Evolutionary conservation across 441 rosid genomes (phyloP), one percentile per base, ranked within the genome.

Genomic region (Gossypium davidsonii): DNA sequence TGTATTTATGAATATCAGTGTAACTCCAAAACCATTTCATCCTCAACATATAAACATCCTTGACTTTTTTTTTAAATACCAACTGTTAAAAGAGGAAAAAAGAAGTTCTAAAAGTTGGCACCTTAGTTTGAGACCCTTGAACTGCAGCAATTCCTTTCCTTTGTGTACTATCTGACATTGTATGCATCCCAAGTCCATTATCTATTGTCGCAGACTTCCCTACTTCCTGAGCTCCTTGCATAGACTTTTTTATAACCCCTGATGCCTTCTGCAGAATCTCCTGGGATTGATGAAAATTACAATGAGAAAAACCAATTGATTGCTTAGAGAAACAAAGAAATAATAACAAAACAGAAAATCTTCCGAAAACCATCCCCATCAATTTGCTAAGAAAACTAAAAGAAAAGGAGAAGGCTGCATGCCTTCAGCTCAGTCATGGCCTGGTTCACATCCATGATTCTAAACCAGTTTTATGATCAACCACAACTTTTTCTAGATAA

Each of bases 181-280:
- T 70, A 42, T 2, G 76, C 52, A 53, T 76, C 72, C 66, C 83
- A 67, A 67, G 78, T 42, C 67, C 85, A 49, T 70, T 86, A 7
- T 71, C 71, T 59, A 79, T 85, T 67, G 77, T 74, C 37, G 79
- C 89, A 14, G 80, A 76, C 58, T 79, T 86, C 11, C 74, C 85
- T 68, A 70, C 78, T 61, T 83, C 85, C 31, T 78, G 81, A 72
- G 77, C 23, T 51, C 82, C 86, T 78, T 81, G 79, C 39, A 79
- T 74, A 64, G 90, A 71, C 80, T 76, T 88, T 80, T 79, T 87
- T 76, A 84, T 62, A 62, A 81, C 85, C 67, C 87, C 87, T 55
- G 91, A 79, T 49, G 87, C 85, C 79, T 85, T 92, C 81, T 84
- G 79, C 64, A 88, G 81, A 78, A 95, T 72, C 71, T 87, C 92